Base-by-base conservation (phyloP, 1,284 basidiomycete genomes). In the Sporisorium iseilematis-ciliati region DNA sequence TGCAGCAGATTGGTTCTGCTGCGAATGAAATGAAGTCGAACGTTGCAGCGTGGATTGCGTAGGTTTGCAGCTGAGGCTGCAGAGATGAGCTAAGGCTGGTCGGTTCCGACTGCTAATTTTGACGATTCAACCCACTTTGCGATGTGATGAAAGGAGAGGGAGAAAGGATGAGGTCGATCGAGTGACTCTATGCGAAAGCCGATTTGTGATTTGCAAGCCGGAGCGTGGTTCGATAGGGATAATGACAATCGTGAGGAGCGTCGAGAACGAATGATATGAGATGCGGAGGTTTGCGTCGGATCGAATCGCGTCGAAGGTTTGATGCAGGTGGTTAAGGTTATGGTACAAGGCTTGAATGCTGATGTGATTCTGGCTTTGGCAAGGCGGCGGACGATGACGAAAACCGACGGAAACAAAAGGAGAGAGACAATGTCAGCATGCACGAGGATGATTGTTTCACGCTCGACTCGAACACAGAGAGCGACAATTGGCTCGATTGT, bases 271-370 rank as follows among this genome's bases (percentile, higher is more conserved):
- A 46, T 5, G 25, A 7, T 25, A 31, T 10, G 26, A 29, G 23
- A 16, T 48, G 25, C 26, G 16, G 48, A 18, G 48, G 7, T 2
- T 31, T 49, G 48, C 26, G 48, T 49, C 29, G 48, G 31, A n/a
- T 14, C 16, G 16, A 20, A 35, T 49, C 29, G 48, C 31, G 48
- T 14, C 7, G 16, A 20, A 35, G 52, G 7, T 42, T 41, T 33
- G 43, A 46, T 38, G 51, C 26, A 45, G 26, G 48, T 31, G 26
- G 18, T n/a, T 29, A 35, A 2, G 42, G 33, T 45, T 48, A 53
- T 55, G 63, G 35, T 65, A 65, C 51, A 57, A 50, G 49, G 57
- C 38, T 50, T 40, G 51, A 38, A 25, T 50, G 63, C 35, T 33
- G 25, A 38, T n/a, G 23, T 42, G 51, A 43, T 51, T 53, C 51